Evolutionary conservation across 176 grass and related monocot species (phyloP).

Genomic region (Oropetium thomaeum): DNA sequence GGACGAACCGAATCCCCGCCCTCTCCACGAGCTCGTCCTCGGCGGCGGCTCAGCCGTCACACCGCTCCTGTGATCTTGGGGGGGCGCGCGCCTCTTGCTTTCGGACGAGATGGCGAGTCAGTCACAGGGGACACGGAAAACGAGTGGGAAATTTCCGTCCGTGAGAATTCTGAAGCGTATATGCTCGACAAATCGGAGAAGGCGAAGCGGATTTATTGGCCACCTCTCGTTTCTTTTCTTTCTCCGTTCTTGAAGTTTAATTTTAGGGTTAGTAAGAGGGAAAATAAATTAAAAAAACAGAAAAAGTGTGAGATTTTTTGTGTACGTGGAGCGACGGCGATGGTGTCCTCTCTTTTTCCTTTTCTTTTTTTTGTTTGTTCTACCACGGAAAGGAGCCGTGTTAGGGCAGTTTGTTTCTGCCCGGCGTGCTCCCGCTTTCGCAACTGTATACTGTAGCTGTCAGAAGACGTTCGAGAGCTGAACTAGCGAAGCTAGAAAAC

Average conservation of each 20-base stretch:
- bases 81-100: not conserved
- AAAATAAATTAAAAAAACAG: not conserved
- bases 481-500: too few relatives aligned
- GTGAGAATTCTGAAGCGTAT: not conserved
- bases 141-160: not conserved
- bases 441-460: too few relatives aligned
- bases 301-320: not conserved
- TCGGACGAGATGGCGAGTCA: conserved; percentile 18
- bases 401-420: too few relatives aligned
- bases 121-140: not conserved
- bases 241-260: not conserved
- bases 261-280: not conserved
- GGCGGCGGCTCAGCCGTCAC: not conserved
- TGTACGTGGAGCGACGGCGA: conserved; percentile 6
- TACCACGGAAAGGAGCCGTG: not conserved
- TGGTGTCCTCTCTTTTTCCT: not conserved
- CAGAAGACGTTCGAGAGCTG: too few relatives aligned
- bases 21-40: not conserved
- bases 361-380: too few relatives aligned
- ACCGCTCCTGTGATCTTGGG: conserved; percentile 33
- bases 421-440: too few relatives aligned
- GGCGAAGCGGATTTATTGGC: conserved; percentile 31
- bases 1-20: conserved; percentile 11
- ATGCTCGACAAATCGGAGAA: conserved; percentile 24
- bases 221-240: not conserved